Evolutionary conservation across 2,329 filamentous ascomycete species (phyloP), one percentile per base, ranked within the genome.

Genomic region (Fusarium falciforme): DNA sequence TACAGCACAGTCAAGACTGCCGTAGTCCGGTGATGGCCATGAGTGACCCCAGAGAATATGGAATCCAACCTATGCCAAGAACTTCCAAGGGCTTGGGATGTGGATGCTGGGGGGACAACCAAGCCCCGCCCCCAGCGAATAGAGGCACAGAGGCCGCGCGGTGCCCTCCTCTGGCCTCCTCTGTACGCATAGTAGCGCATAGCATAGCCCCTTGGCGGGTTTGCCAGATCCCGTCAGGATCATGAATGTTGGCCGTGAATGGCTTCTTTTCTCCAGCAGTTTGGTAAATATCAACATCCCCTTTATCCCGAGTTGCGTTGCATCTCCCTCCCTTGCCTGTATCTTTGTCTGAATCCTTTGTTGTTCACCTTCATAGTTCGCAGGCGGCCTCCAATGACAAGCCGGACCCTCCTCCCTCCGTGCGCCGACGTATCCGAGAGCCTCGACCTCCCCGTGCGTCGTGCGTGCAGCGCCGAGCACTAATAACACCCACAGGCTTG

Each of bases 91-190:
- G 60, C 54, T 54, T 55, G 67, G 71, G 71, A 42, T 59, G 71
- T 72, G 71, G 71, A 61, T 73, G 71, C 71, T 74, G 36, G 35
- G 31, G 67, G 47, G 47, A 55, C 71, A 72, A 72, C 71, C 71
- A 74, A 71, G 49, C 47, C 35, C 61, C 67, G 70, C 59, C 66
- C 64, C 64, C 61, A 64, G 42, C 72, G 52, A 74, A 74, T 74
- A 42, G 62, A 2, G 20, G 27, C 27, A 11, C 25, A 75, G 22
- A 61, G 68, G 72, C 72, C 72, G 72, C 72, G 72, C 64, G 72
- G 72, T 74, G 33, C 16, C 17, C 17, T 12, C 22, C 9, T 35
- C n/a, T 17, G 8, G 2, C 16, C 36, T n/a, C 36, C n/a, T 42
- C n/a, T 17, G 17, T 47, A 35, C 36, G 35, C 11, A 42, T 12